Base-by-base conservation (phyloP, 2,329 filamentous ascomycete species). In the Verticillium tricorpus region DNA sequence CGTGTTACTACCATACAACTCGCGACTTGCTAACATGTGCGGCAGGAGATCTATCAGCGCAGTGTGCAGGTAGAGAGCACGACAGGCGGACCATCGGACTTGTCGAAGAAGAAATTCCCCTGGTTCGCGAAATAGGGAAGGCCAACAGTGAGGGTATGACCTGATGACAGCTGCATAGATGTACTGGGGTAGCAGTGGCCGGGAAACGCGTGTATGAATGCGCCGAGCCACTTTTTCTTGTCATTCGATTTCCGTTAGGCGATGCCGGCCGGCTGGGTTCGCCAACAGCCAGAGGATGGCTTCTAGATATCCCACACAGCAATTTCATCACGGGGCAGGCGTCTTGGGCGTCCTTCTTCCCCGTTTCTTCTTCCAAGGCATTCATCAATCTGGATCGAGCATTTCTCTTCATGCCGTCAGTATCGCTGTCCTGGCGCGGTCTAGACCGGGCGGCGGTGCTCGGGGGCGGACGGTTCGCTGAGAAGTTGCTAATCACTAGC, bases 41-140 rank as follows among this genome's bases (percentile, higher is more conserved):
- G 2, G 22, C 63, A 88, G 85, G 86, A 89, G 62, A 84, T 88
- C 50, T 88, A 89, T 69, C 84, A 88, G 69, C 80, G 85, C 60
- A 88, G 85, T 70, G 65, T 86, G 14, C 77, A 84, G 62, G 77
- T 89, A 19, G 86, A 89, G 71, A 84, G 80, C 57, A 74, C 71
- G 5, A 75, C 78, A 15, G 78, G 78, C 1, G 73, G 77, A 6
- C 67, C 76, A 5, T 69, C 76, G 17, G 85, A 87, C 56, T 72
- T 78, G 31, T 73, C 76, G 60, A 89, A 84, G 77, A 88, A 88
- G 77, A 88, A 88, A 71, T 89, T 89, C 68, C 83, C 84, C 12
- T 89, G 86, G 86, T 85, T 88, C 72, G 79, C 82, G 67, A 86
- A 84, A 70, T 80, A 73, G 70, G 63, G 63, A 52, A 45, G 14